Conservation (phyloP, 2,329 filamentous ascomycete species). For the Neonectria neomacrospora region DNA sequence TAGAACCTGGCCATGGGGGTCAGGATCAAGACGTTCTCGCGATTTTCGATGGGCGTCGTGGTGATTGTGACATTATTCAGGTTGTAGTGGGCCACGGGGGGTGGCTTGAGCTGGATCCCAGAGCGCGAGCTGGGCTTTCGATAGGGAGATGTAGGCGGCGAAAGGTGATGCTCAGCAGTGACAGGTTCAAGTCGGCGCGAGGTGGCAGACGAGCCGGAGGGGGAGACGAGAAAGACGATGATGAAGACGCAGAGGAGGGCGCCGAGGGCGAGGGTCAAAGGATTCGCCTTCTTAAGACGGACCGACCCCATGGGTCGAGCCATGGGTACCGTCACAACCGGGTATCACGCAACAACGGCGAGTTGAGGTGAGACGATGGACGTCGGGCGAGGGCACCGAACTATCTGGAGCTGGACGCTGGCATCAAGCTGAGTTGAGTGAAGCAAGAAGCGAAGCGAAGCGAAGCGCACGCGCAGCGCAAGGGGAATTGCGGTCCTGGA, state of each 20-base stretch:
- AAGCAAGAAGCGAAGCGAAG: conserved; percentile 15
- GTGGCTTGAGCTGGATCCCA: conserved; percentile 61
- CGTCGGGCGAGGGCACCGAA: conserved; percentile 33
- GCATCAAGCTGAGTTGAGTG: conserved; percentile 39
- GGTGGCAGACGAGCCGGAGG: conserved; percentile 62
- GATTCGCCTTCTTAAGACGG: conserved; percentile 83
- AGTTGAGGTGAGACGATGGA: conserved; percentile 19
- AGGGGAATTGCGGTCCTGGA: conserved; percentile 1
- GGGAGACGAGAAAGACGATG: conserved; percentile 70
- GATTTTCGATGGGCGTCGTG: conserved; percentile 77
- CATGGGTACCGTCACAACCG: conserved; percentile 53
- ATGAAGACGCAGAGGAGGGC: conserved; percentile 77
- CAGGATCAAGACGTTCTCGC: conserved; percentile 88
- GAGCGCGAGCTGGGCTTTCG: conserved; percentile 52
- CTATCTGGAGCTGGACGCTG: conserved; percentile 36
- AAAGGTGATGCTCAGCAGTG: conserved; percentile 56
- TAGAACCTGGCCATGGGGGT: conserved; percentile 96
- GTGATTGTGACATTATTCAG: conserved; percentile 95
- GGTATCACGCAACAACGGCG: conserved; percentile 20
- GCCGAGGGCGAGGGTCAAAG: conserved; percentile 79
- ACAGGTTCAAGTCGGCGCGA: conserved; percentile 59
- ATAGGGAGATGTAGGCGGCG: conserved; percentile 57
- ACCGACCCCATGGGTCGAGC: conserved; percentile 70
- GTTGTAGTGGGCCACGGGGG: conserved; percentile 91
- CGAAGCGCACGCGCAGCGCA: conserved; percentile 18